Evolutionary conservation across 2,329 filamentous ascomycete species (phyloP).

Genomic region (Xylariomycetidae sp.): DNA sequence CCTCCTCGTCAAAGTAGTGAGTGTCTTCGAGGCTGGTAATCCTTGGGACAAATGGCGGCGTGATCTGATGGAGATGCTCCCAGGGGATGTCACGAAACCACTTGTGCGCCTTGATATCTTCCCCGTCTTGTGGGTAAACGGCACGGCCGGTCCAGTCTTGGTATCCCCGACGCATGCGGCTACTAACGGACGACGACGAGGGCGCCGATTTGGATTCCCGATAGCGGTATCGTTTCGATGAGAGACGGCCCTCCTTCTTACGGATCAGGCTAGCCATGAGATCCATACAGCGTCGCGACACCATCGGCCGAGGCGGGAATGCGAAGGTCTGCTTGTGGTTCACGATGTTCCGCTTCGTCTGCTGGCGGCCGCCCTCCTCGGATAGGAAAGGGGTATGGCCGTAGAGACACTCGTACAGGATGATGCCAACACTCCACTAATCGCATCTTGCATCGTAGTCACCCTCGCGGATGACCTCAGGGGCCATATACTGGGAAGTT

Average conservation of each 20-base stretch:
- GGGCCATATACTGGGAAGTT: constrained; percentile 97
- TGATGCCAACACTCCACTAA: constrained; percentile 95
- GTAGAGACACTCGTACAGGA: constrained; percentile 91
- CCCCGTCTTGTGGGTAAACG: constrained; percentile 78
- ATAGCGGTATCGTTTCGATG: constrained; percentile 66
- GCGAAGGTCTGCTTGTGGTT: constrained; percentile 65
- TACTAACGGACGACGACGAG: constrained; percentile 22
- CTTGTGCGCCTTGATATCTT: constrained; percentile 82
- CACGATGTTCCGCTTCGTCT: constrained; percentile 82
- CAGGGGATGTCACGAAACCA: constrained; percentile 81
- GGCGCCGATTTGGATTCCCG: constrained; percentile 46
- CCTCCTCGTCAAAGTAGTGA: constrained; percentile 85
- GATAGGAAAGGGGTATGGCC: constrained; percentile 86
- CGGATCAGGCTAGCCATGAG: constrained; percentile 69
- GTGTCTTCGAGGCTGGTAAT: constrained; percentile 68
- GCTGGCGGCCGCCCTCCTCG: constrained; percentile 65
- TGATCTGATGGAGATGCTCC: constrained; percentile 65
- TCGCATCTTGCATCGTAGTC: constrained; percentile 90
- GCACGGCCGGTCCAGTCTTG: constrained; percentile 44
- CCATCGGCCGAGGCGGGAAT: constrained; percentile 63
- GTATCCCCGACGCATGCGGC: constrained; percentile 14
- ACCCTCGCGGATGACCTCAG: constrained; percentile 80
- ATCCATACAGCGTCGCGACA: constrained; percentile 70
- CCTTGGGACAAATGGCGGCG: constrained; percentile 75
- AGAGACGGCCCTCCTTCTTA: constrained; percentile 71